Evolutionary conservation across 1,284 basidiomycete species (phyloP).

Genomic region (Cryptococcus sp.): DNA sequence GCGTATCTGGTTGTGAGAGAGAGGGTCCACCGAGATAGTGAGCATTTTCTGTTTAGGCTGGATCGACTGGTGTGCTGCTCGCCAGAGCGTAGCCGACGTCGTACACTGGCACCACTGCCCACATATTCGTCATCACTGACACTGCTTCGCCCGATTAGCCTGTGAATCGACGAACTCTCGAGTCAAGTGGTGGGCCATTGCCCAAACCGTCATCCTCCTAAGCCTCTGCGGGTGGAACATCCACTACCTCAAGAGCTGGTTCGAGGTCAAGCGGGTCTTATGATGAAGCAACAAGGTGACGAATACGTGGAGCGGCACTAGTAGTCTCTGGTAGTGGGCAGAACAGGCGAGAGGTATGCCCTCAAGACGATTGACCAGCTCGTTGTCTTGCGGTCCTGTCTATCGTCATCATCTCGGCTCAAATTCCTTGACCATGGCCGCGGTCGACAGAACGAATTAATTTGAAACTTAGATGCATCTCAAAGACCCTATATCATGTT

Average conservation of each 20-base stretch:
- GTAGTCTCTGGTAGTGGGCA: no score
- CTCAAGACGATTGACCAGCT: no score
- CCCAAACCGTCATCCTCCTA: constrained; percentile 83
- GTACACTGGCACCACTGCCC: not conserved
- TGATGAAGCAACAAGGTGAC: constrained; percentile 40
- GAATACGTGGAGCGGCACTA: no score
- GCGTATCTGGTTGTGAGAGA: constrained; percentile 97
- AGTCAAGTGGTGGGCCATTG: constrained; percentile 98
- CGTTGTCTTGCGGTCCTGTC: no score
- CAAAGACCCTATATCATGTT: no score
- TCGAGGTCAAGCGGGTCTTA: constrained; percentile 91
- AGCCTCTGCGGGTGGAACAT: constrained; percentile 94
- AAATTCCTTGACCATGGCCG: not conserved
- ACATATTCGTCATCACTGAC: not conserved
- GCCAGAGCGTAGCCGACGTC: not conserved
- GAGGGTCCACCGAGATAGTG: constrained; percentile 80
- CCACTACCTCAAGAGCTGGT: constrained; percentile 91
- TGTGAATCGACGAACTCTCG: constrained; percentile 91
- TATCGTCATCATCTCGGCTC: not conserved
- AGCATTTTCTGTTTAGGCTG: constrained; percentile 4
- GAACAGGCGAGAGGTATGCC: no score
- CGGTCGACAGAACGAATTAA: no score
- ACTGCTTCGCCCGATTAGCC: constrained; percentile 40
- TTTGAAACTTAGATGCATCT: no score
- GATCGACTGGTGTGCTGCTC: not conserved